Conservation (phyloP, 225 moss, liverwort and hornwort species). For the Asterella californica region DNA sequence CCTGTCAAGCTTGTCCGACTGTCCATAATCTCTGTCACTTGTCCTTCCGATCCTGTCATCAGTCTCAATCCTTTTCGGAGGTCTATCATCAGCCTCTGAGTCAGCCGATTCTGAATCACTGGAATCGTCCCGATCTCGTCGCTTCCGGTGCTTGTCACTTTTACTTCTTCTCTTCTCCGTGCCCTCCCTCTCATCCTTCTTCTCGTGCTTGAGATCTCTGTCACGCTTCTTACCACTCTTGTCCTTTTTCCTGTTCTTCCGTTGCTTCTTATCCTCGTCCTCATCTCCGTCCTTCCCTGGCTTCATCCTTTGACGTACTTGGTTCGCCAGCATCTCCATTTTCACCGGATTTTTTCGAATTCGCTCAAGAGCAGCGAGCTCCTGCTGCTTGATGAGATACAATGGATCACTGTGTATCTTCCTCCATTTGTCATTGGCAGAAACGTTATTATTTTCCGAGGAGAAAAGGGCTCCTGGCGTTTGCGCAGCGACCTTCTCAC, state of each 20-base stretch:
- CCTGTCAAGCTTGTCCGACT: background rate
- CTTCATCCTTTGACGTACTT: conserved; percentile 58
- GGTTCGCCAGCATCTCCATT: conserved; percentile 54
- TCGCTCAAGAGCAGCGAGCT: conserved; percentile 76
- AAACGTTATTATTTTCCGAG: conserved; percentile 54
- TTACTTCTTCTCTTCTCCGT: background rate
- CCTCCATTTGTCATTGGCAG: conserved; percentile 97
- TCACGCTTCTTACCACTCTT: conserved; percentile 26
- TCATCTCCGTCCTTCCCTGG: conserved; percentile 50
- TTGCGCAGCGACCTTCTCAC: conserved; percentile 51
- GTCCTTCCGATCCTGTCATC: conserved; percentile 4
- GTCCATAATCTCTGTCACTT: background rate
- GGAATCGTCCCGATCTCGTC: conserved; percentile 11
- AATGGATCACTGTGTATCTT: conserved; percentile 95
- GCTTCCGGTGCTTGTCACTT: conserved; percentile 10
- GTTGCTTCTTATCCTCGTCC: conserved; percentile 4
- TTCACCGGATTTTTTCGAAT: conserved; percentile 96
- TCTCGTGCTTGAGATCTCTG: conserved; percentile 6
- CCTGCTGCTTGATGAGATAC: conserved; percentile 86
- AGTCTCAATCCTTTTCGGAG: background rate
- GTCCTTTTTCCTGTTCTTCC: conserved; percentile 25
- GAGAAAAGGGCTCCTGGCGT: conserved; percentile 84
- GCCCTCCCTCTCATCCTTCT: conserved; percentile 10
- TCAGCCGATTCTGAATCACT: background rate
- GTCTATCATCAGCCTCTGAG: background rate